phyloP scores from a whole-genome alignment of 179 eudicot species.

The Camellia oleifera region DNA sequence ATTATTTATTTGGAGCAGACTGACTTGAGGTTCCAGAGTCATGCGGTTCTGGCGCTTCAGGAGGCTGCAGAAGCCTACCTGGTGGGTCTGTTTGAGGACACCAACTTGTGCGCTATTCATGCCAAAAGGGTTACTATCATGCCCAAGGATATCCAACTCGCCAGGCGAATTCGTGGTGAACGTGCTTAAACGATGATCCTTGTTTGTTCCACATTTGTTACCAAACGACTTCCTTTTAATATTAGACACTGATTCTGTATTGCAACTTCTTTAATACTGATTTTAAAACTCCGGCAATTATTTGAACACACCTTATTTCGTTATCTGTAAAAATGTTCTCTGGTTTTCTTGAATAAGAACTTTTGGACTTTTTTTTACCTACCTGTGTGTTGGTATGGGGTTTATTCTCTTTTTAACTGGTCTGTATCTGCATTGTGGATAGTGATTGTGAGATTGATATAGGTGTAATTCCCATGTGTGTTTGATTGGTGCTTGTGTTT shows the following conservation, averaged over 20 bases:
- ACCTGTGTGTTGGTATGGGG: neutral
- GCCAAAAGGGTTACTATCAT: conserved; percentile 54
- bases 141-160: conserved; percentile 62
- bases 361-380: neutral
- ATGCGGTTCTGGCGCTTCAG: conserved; percentile 47
- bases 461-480: too few relatives aligned
- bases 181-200: conserved; percentile 35
- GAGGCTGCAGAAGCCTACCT: conserved; percentile 56
- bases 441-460: neutral
- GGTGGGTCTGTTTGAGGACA: conserved; percentile 61
- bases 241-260: too few relatives aligned
- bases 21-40: conserved; percentile 67
- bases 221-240: too few relatives aligned
- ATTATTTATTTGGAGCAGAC: conserved; percentile 18
- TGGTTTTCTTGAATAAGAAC: neutral
- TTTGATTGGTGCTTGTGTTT: too few relatives aligned
- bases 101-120: conserved; percentile 56
- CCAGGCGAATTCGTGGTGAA: conserved; percentile 64
- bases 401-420: too few relatives aligned
- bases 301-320: neutral
- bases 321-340: neutral
- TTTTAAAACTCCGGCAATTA: neutral
- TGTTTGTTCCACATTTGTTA: too few relatives aligned
- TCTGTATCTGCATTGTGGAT: too few relatives aligned
- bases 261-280: too few relatives aligned